A percentile compares a stretch with the other conserved stretches of the same genome.
Conservation (phyloP, 768 basidiomycete genomes). For the Termitomyces titanicus region DNA sequence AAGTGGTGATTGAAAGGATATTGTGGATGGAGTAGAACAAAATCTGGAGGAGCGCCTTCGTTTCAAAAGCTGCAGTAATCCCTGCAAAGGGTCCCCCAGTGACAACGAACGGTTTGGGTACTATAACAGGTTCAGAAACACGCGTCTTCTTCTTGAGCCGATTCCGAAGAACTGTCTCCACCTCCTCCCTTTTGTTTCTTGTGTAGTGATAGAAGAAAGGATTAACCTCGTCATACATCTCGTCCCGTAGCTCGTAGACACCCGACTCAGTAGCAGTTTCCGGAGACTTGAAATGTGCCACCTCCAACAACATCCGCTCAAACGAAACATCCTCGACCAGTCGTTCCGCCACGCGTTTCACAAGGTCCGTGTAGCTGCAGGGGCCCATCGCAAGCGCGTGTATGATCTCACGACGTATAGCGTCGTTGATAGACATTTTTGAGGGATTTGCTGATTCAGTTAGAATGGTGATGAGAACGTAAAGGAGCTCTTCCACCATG, state of each 20-base stretch:
- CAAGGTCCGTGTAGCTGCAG: constrained; percentile 85
- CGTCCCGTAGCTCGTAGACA: constrained; percentile 84
- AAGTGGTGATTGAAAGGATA: constrained; percentile 62
- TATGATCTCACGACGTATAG: constrained; percentile 81
- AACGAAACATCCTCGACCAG: constrained; percentile 82
- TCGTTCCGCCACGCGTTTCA: constrained; percentile 87
- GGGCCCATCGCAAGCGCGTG: constrained; percentile 89
- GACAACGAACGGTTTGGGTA: constrained; percentile 69
- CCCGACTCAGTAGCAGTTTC: constrained; percentile 78
- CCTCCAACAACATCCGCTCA: constrained; percentile 70
- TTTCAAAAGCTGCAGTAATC: constrained; percentile 62
- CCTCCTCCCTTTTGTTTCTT: constrained; percentile 90
- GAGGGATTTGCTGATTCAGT: constrained; percentile 78
- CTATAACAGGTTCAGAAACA: constrained; percentile 63
- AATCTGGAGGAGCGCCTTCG: constrained; percentile 71
- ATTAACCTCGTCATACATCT: constrained; percentile 82
- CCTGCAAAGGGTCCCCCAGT: constrained; percentile 64
- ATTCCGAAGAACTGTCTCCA: constrained; percentile 68
- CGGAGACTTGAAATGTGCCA: constrained; percentile 81
- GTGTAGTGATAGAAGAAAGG: constrained; percentile 97
- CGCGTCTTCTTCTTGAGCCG: constrained; percentile 65
- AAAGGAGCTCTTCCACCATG: constrained; percentile 91
- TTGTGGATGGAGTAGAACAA: constrained; percentile 83
- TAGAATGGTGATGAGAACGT: constrained; percentile 81
- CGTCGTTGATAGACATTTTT: constrained; percentile 56